Evolutionary conservation across 805 yeast species (phyloP).

Genomic region (Ogataea trehaloabstinens): DNA sequence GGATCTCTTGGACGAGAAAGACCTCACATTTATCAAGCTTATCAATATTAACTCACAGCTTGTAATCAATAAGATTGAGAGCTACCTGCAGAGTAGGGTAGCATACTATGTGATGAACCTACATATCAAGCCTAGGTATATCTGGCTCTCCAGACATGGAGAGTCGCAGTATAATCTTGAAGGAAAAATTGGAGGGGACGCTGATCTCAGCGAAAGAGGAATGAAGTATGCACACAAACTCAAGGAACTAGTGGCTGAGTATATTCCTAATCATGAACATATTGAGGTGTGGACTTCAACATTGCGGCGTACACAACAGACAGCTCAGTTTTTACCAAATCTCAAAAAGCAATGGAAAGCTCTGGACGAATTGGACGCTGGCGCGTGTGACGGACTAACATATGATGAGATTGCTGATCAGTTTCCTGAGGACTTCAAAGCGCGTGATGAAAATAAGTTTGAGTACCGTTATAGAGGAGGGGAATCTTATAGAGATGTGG

Average conservation of each 20-base stretch:
- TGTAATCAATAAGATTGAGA: conserved; percentile 80
- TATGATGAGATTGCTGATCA: conserved; percentile 83
- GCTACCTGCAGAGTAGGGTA: conserved; percentile 86
- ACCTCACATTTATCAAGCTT: conserved; percentile 80
- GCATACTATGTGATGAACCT: conserved; percentile 95
- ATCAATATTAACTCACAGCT: conserved; percentile 88
- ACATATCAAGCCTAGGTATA: conserved; percentile 87
- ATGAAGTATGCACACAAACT: conserved; percentile 76
- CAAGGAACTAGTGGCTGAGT: conserved; percentile 69
- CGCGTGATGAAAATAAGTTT: conserved; percentile 93
- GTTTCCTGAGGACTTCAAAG: conserved; percentile 93
- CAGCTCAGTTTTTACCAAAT: conserved; percentile 79
- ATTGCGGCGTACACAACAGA: conserved; percentile 85
- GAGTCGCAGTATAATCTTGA: conserved; percentile 89
- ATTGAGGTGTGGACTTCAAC: conserved; percentile 97
- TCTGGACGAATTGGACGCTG: conserved; percentile 94
- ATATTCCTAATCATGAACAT: conserved; percentile 58
- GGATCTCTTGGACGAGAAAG: conserved; percentile 53
- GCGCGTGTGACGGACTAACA: conserved; percentile 96
- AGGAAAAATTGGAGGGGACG: conserved; percentile 96
- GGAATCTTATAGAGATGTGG: conserved; percentile 94
- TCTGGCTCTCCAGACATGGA: conserved; percentile 95
- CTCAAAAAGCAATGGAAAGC: conserved; percentile 94
- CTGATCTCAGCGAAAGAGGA: conserved; percentile 81
- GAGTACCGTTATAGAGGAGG: conserved; percentile 97